Evolutionary conservation across 176 grass and related monocot genomes (phyloP).

Genomic region (Pharus latifolius): DNA sequence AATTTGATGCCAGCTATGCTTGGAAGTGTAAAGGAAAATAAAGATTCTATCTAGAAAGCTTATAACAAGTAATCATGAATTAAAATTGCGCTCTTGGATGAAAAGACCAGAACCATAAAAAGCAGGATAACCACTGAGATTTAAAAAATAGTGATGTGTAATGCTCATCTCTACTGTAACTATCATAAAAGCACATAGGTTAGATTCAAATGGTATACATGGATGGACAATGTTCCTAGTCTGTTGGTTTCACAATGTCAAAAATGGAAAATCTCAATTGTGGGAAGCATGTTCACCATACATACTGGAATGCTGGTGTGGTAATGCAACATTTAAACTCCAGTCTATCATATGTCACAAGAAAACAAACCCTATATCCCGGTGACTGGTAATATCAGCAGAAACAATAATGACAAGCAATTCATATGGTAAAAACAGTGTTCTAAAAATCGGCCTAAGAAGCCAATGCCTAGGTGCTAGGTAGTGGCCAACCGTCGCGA

Average conservation of each 20-base stretch:
- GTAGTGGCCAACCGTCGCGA: no score
- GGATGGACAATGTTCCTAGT: background rate
- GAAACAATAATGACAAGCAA: background rate
- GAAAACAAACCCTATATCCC: background rate
- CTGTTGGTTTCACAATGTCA: background rate
- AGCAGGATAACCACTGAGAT: no score
- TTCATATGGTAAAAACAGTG: conserved; percentile 1
- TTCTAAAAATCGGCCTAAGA: no score
- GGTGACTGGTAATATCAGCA: background rate
- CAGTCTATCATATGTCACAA: no score
- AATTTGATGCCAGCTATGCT: background rate
- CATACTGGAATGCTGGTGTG: no score
- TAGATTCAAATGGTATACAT: background rate
- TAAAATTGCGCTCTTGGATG: no score
- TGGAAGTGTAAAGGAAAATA: background rate
- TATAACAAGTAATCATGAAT: background rate
- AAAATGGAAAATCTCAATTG: background rate
- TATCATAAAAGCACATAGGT: background rate
- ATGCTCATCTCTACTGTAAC: no score
- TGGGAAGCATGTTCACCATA: background rate
- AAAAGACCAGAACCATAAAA: no score
- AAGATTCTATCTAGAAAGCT: background rate
- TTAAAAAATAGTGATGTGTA: no score
- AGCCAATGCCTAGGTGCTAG: no score
- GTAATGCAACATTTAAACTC: no score